Percentiles rank a stretch among this genome's conserved stretches.
phyloP scores from a whole-genome alignment of 495 filamentous ascomycete species.

The Coniosporium apollinis region DNA sequence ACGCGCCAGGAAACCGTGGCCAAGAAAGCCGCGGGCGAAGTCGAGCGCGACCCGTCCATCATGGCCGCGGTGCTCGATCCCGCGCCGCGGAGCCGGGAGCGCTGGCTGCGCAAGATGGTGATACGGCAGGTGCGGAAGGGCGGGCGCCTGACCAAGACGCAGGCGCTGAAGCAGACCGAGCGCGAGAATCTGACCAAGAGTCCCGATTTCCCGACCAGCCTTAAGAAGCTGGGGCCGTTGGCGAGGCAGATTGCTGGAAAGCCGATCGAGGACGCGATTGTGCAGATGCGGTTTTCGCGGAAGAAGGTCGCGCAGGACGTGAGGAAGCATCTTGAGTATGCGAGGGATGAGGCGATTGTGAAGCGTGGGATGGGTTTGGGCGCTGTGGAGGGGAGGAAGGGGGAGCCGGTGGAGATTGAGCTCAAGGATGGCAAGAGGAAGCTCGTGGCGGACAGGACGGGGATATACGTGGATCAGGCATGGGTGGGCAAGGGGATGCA shows the following conservation, averaged over 20 bases:
- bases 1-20: background rate
- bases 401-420: constrained; percentile 13
- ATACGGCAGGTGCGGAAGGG: constrained; percentile 49
- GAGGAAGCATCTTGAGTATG: constrained; percentile 53
- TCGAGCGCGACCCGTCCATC: constrained; percentile 23
- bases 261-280: constrained; percentile 76
- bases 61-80: constrained; percentile 49
- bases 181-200: constrained; percentile 45
- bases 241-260: constrained; percentile 82
- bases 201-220: constrained; percentile 53
- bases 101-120: constrained; percentile 73
- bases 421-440: constrained; percentile 21
- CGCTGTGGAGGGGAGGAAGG: constrained; percentile 7
- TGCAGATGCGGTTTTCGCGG: constrained; percentile 89
- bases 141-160: constrained; percentile 45
- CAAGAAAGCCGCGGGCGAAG: constrained; percentile 5
- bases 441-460: constrained; percentile 45
- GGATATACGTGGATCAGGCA: constrained; percentile 74
- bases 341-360: constrained; percentile 61
- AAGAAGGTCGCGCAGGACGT: constrained; percentile 85
- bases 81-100: constrained; percentile 40
- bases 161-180: constrained; percentile 57
- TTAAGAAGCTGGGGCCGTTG: constrained; percentile 76
- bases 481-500: constrained; percentile 73
- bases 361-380: constrained; percentile 75